These are phyloP conservation scores for Diplogelasinospora grovesii DNA, from an alignment of 495 filamentous ascomycete genomes.

Conservation along the genomic window DNA sequence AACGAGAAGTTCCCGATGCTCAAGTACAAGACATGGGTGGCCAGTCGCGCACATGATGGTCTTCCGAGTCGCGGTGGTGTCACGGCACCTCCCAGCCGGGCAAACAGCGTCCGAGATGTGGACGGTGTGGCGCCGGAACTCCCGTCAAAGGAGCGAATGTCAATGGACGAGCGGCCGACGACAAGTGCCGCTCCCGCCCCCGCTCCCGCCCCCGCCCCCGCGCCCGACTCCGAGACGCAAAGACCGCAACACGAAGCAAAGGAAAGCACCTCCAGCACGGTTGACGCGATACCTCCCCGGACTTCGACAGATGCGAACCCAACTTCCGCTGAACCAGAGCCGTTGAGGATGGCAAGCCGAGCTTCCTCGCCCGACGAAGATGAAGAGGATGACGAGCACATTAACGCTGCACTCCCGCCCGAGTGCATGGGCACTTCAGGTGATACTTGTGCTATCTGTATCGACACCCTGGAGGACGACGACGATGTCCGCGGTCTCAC, in stretches of 20 bases:
- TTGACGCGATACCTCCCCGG: slow-evolving; percentile 3
- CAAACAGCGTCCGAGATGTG: slow-evolving; percentile 58
- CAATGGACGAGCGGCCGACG: slow-evolving; percentile 25
- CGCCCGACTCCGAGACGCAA: slow-evolving; percentile 22
- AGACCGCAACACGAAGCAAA: slow-evolving; percentile 19
- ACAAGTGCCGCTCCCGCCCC: slow-evolving; percentile 22
- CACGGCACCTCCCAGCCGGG: slow-evolving; percentile 61
- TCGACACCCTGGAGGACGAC: slow-evolving; percentile 87
- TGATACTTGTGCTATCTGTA: slow-evolving; percentile 93
- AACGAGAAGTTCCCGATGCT: slow-evolving; percentile 92
- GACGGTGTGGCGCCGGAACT: slow-evolving; percentile 46
- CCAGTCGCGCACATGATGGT: slow-evolving; percentile 73
- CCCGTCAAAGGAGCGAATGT: slow-evolving; percentile 30
- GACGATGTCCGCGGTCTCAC: slow-evolving; percentile 91
- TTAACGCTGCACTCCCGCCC: slow-evolving; percentile 71
- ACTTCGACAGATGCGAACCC: slow-evolving; percentile 16
- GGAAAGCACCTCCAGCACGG: slow-evolving; percentile 29
- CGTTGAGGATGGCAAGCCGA: slow-evolving; percentile 17
- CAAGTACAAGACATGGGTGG: slow-evolving; percentile 95
- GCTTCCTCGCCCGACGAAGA: slow-evolving; percentile 46
- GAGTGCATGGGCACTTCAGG: slow-evolving; percentile 82
- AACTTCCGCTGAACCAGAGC: slow-evolving; percentile 13
- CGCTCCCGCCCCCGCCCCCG: slow-evolving; percentile 24
- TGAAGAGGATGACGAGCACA: slow-evolving; percentile 80
- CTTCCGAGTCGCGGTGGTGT: slow-evolving; percentile 81